Evolutionary conservation across 352 stramenopile species (phyloP).

Genomic region (Globisporangium acanthophoron): DNA sequence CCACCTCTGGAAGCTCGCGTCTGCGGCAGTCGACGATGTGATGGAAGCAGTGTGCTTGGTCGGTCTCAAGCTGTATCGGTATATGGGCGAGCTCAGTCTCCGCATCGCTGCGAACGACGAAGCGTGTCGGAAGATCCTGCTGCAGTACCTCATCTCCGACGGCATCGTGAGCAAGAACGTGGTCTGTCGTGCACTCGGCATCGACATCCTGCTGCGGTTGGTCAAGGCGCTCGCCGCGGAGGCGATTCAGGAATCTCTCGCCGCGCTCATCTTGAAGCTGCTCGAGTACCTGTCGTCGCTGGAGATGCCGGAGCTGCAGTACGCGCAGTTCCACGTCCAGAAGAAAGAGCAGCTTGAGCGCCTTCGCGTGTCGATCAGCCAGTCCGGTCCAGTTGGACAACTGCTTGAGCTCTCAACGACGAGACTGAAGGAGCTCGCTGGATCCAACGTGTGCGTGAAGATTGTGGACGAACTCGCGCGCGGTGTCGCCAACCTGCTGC

Average conservation of each 20-base stretch:
- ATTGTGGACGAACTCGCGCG: conserved; percentile 50
- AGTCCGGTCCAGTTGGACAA: conserved; percentile 68
- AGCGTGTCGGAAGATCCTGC: conserved; percentile 37
- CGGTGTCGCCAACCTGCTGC: conserved; percentile 49
- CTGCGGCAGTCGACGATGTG: conserved; percentile 73
- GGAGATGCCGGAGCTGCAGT: conserved; percentile 80
- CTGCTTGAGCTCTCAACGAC: conserved; percentile 54
- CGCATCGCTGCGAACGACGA: conserved; percentile 49
- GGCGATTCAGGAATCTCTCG: conserved; percentile 51
- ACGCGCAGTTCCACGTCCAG: conserved; percentile 81
- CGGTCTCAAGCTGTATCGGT: conserved; percentile 72
- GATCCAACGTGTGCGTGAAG: conserved; percentile 24
- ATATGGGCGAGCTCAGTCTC: conserved; percentile 66
- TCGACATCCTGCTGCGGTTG: conserved; percentile 68
- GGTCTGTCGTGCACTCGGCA: conserved; percentile 55
- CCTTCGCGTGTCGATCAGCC: conserved; percentile 70
- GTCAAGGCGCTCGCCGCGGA: conserved; percentile 53
- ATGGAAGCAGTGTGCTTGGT: conserved; percentile 59
- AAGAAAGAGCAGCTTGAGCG: conserved; percentile 81
- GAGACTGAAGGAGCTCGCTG: conserved; percentile 50
- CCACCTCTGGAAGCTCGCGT: conserved; percentile 58
- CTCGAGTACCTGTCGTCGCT: conserved; percentile 79
- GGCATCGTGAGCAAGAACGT: conserved; percentile 71
- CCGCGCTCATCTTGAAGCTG: conserved; percentile 52
- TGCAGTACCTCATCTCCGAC: conserved; percentile 60